Conservation (phyloP, 352 stramenopile species). For the Phytopythium mirpurense region DNA sequence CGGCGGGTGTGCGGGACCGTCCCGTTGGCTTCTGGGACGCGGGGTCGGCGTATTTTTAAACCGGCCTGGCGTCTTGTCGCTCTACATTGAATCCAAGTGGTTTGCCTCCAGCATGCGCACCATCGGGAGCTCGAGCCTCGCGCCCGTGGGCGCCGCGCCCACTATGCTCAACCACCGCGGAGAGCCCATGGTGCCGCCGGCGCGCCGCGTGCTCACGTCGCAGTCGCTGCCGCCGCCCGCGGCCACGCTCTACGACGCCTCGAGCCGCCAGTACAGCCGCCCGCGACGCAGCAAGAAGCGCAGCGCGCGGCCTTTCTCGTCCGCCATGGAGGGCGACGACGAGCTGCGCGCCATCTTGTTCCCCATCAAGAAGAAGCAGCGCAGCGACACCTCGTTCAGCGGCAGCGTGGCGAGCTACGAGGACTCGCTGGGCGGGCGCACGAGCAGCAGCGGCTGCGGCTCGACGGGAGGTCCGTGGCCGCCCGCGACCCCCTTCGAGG, state of each 20-base stretch:
- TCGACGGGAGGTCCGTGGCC: conserved; percentile 12
- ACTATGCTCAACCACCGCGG: conserved; percentile 33
- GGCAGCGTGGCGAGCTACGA: conserved; percentile 17
- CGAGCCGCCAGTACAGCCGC: too few relatives aligned
- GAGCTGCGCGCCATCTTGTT: conserved; percentile 8
- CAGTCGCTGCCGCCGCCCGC: conserved; percentile 1
- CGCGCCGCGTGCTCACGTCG: conserved; percentile 10
- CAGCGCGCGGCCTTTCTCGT: conserved; percentile 25
- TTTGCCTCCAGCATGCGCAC: neutral
- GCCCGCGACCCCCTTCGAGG: conserved; percentile 45
- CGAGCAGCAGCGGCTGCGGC: conserved; percentile 4
- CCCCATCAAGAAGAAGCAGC: conserved; percentile 30
- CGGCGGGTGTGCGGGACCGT: too few relatives aligned
- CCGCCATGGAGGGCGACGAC: conserved; percentile 20
- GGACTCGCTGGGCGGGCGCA: neutral
- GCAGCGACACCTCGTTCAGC: conserved; percentile 19
- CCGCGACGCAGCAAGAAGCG: conserved; percentile 14
- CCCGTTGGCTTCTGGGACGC: conserved; percentile 4
- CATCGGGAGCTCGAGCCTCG: neutral
- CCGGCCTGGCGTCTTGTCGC: neutral
- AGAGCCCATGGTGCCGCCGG: conserved; percentile 27
- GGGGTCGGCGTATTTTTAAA: conserved; percentile 1
- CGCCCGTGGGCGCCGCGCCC: conserved; percentile 2
- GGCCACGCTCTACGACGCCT: conserved; percentile 4
- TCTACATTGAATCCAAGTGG: neutral